Percentiles rank a stretch among this genome's conserved stretches.
These are phyloP conservation scores for Stemphylium beticola DNA, from an alignment of 2,329 filamentous ascomycete genomes.

Conservation along the genomic window DNA sequence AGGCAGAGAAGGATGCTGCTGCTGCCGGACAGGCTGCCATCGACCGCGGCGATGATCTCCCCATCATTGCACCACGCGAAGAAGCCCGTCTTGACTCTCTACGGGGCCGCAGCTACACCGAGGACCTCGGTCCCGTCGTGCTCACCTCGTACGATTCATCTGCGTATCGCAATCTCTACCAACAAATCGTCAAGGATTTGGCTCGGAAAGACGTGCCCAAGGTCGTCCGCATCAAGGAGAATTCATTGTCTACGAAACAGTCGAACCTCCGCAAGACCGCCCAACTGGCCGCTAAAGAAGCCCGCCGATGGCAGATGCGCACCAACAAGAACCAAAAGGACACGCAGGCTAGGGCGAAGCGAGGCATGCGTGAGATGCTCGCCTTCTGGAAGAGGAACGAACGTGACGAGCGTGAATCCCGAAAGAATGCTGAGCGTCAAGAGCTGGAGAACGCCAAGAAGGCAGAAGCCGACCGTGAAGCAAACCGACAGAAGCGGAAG, in stretches of 20 bases:
- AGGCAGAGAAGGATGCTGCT: constrained; percentile 75
- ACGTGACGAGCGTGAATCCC: constrained; percentile 91
- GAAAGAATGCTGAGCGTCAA: constrained; percentile 92
- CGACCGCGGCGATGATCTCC: constrained; percentile 77
- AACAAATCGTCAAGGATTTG: constrained; percentile 95
- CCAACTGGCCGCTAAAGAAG: constrained; percentile 94
- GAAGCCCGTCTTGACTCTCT: constrained; percentile 57
- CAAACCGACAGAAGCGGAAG: constrained; percentile 96
- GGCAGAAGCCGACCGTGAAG: constrained; percentile 96
- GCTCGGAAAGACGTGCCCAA: constrained; percentile 93
- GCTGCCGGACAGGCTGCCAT: constrained; percentile 86
- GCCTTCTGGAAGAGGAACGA: constrained; percentile 99
- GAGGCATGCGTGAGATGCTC: constrained; percentile 99
- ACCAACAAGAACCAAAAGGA: constrained; percentile 99
- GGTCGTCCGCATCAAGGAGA: constrained; percentile 84
- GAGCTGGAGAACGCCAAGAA: constrained; percentile 96
- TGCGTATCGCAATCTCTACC: constrained; percentile 95
- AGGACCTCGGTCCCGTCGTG: constrained; percentile 52
- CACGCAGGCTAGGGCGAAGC: constrained; percentile 93
- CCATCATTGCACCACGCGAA: constrained; percentile 65
- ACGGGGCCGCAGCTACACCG: constrained; percentile 54
- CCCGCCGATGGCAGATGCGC: constrained; percentile 93
- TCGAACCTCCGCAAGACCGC: constrained; percentile 99
- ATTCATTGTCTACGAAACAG: constrained; percentile 83
- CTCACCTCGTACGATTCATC: constrained; percentile 76